Conservation (phyloP, 495 filamentous ascomycete species). For the Penicillium turbatum region DNA sequence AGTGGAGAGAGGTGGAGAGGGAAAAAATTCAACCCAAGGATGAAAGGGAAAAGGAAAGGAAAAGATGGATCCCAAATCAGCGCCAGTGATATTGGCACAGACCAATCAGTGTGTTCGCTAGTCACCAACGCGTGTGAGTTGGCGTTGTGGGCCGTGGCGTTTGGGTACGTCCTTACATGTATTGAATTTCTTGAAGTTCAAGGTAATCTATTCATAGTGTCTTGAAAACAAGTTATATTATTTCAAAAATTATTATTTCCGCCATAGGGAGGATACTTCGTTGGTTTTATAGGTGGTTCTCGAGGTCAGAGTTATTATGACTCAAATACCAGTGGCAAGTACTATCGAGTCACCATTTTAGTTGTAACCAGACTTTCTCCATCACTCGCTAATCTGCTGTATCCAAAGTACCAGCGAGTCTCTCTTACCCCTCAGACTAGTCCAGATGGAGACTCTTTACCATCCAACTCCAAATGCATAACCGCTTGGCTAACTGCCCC, state of each 20-base stretch:
- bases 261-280: neutral
- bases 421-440: constrained; percentile 29
- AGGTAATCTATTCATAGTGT: constrained; percentile 5
- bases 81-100: constrained; percentile 3
- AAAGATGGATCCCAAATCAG: constrained; percentile 8
- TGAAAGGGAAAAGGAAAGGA: constrained; percentile 13
- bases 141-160: constrained; percentile 17
- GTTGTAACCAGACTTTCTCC: constrained; percentile 2
- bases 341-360: neutral
- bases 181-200: constrained; percentile 12
- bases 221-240: neutral
- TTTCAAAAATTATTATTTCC: neutral
- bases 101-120: constrained; percentile 10
- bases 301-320: neutral
- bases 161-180: constrained; percentile 9
- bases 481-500: constrained; percentile 12
- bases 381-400: neutral
- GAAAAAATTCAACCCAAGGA: constrained; percentile 22
- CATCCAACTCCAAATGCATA: constrained; percentile 11
- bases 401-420: neutral
- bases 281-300: neutral
- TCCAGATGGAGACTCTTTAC: constrained; percentile 23
- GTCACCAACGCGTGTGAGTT: constrained; percentile 14
- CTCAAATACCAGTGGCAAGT: neutral
- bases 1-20: constrained; percentile 20